Conservation (phyloP, 805 yeast genomes). For the Barnettozyma siamensis region DNA sequence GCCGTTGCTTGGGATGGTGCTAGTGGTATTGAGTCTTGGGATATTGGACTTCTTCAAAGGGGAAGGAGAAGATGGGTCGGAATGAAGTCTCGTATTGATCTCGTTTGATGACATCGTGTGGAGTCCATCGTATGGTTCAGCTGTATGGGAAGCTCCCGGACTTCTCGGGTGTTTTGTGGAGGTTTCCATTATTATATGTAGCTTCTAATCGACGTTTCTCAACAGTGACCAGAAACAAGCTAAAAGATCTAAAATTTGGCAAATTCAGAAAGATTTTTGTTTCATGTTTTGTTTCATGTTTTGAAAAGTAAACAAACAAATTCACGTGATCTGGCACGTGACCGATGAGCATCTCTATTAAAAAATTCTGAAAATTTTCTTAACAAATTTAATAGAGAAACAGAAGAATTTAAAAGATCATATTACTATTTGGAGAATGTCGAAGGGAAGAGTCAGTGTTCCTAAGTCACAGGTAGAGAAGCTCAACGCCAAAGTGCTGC, state of each 20-base stretch:
- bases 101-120: not conserved
- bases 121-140: not conserved
- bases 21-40: not conserved
- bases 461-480: conserved; percentile 5
- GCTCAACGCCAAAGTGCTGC: conserved; percentile 2
- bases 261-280: too few relatives aligned
- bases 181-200: too few relatives aligned
- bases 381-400: not conserved
- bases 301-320: conserved; percentile 3
- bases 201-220: too few relatives aligned
- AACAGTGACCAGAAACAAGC: too few relatives aligned
- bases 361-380: not conserved
- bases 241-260: too few relatives aligned
- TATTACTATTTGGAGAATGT: too few relatives aligned
- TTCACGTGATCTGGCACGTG: too few relatives aligned
- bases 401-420: not conserved
- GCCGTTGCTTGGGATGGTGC: not conserved
- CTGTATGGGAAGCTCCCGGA: too few relatives aligned
- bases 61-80: not conserved
- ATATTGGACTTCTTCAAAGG: conserved; percentile 1
- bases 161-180: too few relatives aligned
- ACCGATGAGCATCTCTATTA: conserved; percentile 7
- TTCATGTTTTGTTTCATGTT: not conserved
- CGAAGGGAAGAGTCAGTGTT: conserved; percentile 6
- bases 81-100: not conserved